Conservation (phyloP, 805 yeast species). For the Soucietia sequanensis region DNA sequence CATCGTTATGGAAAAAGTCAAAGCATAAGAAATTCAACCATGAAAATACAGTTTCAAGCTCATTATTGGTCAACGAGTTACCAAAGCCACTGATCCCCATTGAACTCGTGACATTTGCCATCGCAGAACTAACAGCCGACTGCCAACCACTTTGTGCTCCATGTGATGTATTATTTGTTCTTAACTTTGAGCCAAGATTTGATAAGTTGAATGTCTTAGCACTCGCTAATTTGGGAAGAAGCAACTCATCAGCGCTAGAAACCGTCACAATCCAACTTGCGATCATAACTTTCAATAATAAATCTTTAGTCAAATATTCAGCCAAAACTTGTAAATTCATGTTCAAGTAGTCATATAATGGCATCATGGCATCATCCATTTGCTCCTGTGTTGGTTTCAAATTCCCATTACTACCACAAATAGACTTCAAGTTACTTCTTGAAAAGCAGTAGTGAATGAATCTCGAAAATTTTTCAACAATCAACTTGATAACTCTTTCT, state of each 20-base stretch:
- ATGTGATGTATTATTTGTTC: constrained; percentile 6
- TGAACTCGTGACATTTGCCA: constrained; percentile 48
- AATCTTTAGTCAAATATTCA: constrained; percentile 50
- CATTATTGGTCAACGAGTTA: constrained; percentile 53
- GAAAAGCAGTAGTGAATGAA: constrained; percentile 62
- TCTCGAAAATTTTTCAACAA: constrained; percentile 71
- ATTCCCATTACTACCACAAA: constrained; percentile 53
- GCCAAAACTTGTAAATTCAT: constrained; percentile 66
- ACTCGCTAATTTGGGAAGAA: constrained; percentile 69
- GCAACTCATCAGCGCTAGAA: constrained; percentile 62
- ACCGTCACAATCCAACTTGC: constrained; percentile 81
- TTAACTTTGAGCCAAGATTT: constrained; percentile 17
- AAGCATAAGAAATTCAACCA: constrained; percentile 68
- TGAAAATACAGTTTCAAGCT: constrained; percentile 63
- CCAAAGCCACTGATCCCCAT: constrained; percentile 49
- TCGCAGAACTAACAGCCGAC: constrained; percentile 45
- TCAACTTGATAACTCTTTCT: constrained; percentile 62
- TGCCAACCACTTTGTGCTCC: constrained; percentile 33
- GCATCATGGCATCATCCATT: constrained; percentile 64
- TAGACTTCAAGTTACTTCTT: constrained; percentile 50
- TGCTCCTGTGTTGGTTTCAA: constrained; percentile 43
- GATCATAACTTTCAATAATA: constrained; percentile 64
- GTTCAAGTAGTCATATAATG: constrained; percentile 73
- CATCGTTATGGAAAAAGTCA: constrained; percentile 77
- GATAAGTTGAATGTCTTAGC: constrained; percentile 32